Evolutionary conservation across 139 green algal genomes (phyloP), one percentile per base, ranked within the genome.

Genomic region (Edaphochlamys debaryana): DNA sequence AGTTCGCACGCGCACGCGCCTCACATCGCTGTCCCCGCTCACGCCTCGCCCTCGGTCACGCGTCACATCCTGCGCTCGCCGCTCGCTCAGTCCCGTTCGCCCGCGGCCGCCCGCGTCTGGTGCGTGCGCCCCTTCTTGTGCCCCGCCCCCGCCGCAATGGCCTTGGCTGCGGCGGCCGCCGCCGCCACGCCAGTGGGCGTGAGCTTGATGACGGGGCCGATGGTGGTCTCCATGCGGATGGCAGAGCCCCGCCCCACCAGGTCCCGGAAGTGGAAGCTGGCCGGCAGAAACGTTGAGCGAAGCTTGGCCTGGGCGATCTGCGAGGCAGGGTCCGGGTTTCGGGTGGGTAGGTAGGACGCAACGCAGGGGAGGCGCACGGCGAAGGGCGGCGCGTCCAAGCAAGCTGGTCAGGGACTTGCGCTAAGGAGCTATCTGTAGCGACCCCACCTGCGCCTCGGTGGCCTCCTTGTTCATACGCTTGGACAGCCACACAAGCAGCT

Each of bases 231-330:
- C 29, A 81, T 42, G 34, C 58, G 37, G 40, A 34, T 45, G 0
- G 40, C 60, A 30, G 60, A n/a, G n/a, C 74, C 74, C 3, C 58
- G 74, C 2, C 74, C 74, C 60, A 63, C 60, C 58, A 81, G 40
- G 56, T 81, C 74, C 30, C 17, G 40, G 0, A 81, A 40, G 40
- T 72, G 74, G 30, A 50, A 81, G 29, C 29, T 7, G 4, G 74
- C 40, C 37, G 74, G 74, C 40, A 81, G 60, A n/a, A 30, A 71
- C 34, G 52, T 63, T 40, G 36, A 32, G 60, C 62, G 74, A 30
- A 81, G 60, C 74, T 62, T 71, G 8, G 71, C n/a, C 41, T 81
- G 60, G 41, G 36, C 29, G 20, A 81, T 62, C 74, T 81, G 52
- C 34, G 34, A 0, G 34, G 17, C 6, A 25, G n/a, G 30, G 54